Base-by-base conservation (phyloP, 805 yeast species). In the Zygoascus ofunaensis region DNA sequence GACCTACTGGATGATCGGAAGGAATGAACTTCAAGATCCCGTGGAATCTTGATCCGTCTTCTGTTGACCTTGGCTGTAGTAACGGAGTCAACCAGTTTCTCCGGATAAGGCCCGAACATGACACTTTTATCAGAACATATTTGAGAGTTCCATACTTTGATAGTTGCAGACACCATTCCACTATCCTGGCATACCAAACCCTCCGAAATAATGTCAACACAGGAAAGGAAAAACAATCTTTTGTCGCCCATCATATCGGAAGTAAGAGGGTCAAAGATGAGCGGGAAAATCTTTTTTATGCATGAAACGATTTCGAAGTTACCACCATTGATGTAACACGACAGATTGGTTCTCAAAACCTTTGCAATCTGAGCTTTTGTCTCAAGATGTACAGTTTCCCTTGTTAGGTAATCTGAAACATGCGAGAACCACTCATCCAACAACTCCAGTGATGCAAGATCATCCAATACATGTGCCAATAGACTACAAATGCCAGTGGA, bases 61-160 rank as follows among this genome's bases (percentile, higher is more conserved):
- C 20, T 37, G 8, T 14, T 21, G 10, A 26, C 17, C 20, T 21
- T 37, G 5, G 41, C 41, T 15, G 15, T 15, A 17, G 21, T 37
- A 4, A 37, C 33, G 3, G 41, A 30, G 12, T 37, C 22, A 18
- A 37, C 41, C 19, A 37, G 22, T 12, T 5, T 14, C 20, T 17
- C 23, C 5, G 41, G 41, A 23, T 37, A 37, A 5, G 41, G 41
- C 19, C 41, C 41, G 19, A 8, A 14, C 21, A 10, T 24, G 12
- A 24, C 2, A 14, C 21, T 26, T n/a, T 23, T 15, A 15, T 37
- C 41, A 8, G 30, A 7, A 37, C 41, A 37, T 12, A 37, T 21
- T 17, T 20, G 39, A 7, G 34, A 12, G 15, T 37, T 15, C 41
- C 41, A 37, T 24, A n/a, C 21, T 4, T 37, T 19, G 21, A 17